Evolutionary conservation across 768 basidiomycete genomes (phyloP), one percentile per base, ranked within the genome.

Genomic region (Naganishia antarctica): DNA sequence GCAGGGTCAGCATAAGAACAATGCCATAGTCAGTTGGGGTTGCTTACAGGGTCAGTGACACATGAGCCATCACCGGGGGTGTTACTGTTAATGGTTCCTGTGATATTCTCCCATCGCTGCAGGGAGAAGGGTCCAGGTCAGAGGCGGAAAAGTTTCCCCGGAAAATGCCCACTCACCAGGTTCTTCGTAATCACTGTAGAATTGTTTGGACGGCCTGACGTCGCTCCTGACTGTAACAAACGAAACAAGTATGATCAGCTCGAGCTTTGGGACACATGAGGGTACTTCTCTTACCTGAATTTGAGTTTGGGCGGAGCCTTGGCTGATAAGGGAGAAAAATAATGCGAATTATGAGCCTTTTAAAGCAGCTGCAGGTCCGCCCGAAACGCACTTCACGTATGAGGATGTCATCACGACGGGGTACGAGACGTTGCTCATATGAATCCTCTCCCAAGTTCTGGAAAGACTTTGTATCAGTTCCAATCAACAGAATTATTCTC

Each of bases 341-440:
- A n/a, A n/a, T n/a, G n/a, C n/a, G n/a, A n/a, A n/a, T n/a, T n/a
- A n/a, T n/a, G n/a, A n/a, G n/a, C n/a, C n/a, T n/a, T n/a, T n/a
- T n/a, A n/a, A n/a, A n/a, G n/a, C n/a, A n/a, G n/a, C n/a, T n/a
- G n/a, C n/a, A n/a, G n/a, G n/a, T n/a, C n/a, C n/a, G n/a, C n/a
- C n/a, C n/a, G n/a, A n/a, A n/a, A n/a, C n/a, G n/a, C n/a, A n/a
- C n/a, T n/a, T n/a, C n/a, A 70, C 58, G 61, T 73, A 83, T 75
- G 79, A 81, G 70, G 81, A 81, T 0, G 82, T 82, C 61, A 82
- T 74, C 70, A 80, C 82, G 49, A 82, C 79, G 15, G 80, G 79
- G 59, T 40, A 81, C 41, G 81, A 81, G 18, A 82, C 81, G 61
- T 81, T 79, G 43, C 78, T 70, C 15, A 82, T 70, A 5, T 74